phyloP scores from a whole-genome alignment of 257 asterid species.

The Solanum microdontum region DNA sequence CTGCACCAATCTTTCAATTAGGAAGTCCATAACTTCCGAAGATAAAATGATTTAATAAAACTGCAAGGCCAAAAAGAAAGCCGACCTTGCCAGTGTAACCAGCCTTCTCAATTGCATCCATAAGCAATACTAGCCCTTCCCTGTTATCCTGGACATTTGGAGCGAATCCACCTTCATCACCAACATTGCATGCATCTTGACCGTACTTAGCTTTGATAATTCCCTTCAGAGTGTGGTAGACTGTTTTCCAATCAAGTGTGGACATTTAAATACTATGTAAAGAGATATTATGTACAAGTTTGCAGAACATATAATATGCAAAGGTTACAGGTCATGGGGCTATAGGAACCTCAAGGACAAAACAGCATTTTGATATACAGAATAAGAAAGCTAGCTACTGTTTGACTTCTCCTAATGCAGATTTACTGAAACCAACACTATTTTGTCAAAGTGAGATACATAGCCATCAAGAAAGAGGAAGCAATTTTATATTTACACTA shows the following conservation, averaged over 20 bases:
- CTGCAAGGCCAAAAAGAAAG: background rate
- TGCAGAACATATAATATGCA: background rate
- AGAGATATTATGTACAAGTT: background rate
- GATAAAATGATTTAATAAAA: background rate
- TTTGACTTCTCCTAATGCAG: background rate
- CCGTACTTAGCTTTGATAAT: slow-evolving; percentile 94
- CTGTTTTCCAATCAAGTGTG: slow-evolving; percentile 24
- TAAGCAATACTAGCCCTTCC: slow-evolving; percentile 85
- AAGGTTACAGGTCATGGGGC: background rate
- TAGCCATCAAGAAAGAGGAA: background rate
- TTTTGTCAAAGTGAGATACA: background rate
- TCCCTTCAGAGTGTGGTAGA: slow-evolving; percentile 86
- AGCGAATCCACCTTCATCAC: slow-evolving; percentile 99
- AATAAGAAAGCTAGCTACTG: background rate
- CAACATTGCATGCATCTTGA: slow-evolving; percentile 99
- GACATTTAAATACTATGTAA: background rate
- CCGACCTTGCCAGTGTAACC: slow-evolving; percentile 88
- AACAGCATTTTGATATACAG: background rate
- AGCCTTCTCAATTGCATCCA: slow-evolving; percentile 90
- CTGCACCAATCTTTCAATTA: slow-evolving; percentile 26
- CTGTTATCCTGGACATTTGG: slow-evolving; percentile 97
- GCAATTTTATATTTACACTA: background rate
- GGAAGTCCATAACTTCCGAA: background rate
- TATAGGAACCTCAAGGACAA: background rate
- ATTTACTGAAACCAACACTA: background rate